Base-by-base conservation (phyloP, 1,284 basidiomycete genomes). In the Cerioporus squamosus region DNA sequence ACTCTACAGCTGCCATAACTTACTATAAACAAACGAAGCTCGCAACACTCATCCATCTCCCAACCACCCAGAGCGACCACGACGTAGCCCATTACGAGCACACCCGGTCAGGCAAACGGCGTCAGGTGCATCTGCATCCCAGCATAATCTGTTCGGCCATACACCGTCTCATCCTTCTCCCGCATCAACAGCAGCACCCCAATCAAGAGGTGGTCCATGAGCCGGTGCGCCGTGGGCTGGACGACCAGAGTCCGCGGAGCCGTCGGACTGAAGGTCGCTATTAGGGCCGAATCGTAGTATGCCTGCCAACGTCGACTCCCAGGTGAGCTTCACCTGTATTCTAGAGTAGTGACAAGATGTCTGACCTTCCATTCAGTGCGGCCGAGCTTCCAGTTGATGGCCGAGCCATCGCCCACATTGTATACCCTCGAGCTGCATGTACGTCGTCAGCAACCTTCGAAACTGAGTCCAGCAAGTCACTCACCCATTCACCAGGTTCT, bases 121-220 rank as follows among this genome's bases (percentile, higher is more conserved):
- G 48, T 36, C 23, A 51, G 26, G 23, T 36, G 33, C 33, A 36
- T 15, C 24, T 36, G 33, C 33, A 36, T 15, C 33, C 38, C 23
- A 18, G 44, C 54, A 39, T 51, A 36, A n/a, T 50, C 55, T 15
- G 51, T 36, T 12, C 56, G 44, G 8, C 44, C 20, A 23, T 40
- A 49, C 23, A 38, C 43, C 18, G 51, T 33, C 17, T 55, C 56
- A 24, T 63, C 55, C 54, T 46, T 57, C 51, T 71, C 68, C 33
- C 69, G 65, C 70, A 70, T 68, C 26, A 71, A 55, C n/a, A 71
- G 65, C 38, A 71, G 45, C 23, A 66, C 49, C 14, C 60, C 64
- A 10, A 70, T 53, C 42, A 71, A 59, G 33, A 71, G 52, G 42
- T 70, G 64, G 60, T 71, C 70, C 39, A 69, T 61, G 12, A 61